These are phyloP conservation scores for Apophysomyces trapeziformis DNA, from an alignment of 371 early-diverging fungal species.

Conservation along the genomic window DNA sequence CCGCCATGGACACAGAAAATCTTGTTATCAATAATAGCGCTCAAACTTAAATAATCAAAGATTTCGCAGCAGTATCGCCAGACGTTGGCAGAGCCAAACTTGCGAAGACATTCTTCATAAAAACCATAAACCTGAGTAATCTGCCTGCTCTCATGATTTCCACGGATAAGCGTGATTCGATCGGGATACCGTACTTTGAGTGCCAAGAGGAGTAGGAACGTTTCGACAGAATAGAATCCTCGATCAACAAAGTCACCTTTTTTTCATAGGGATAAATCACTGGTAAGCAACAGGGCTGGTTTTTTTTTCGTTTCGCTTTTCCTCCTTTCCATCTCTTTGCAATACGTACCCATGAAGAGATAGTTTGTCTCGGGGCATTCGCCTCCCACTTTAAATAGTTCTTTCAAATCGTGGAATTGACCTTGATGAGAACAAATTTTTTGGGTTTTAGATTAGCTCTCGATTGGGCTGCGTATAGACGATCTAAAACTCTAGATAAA, in stretches of 20 bases:
- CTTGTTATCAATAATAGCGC: constrained; percentile 93
- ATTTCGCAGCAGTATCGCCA: constrained; percentile 99
- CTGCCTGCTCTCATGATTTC: constrained; percentile 98
- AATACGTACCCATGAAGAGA: constrained; percentile 88
- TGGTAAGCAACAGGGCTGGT: not conserved
- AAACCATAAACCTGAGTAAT: constrained; percentile 99
- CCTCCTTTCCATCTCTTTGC: not conserved
- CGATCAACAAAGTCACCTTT: constrained; percentile 99
- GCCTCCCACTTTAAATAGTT: constrained; percentile 96
- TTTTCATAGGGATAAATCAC: not conserved
- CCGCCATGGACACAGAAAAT: constrained; percentile 99
- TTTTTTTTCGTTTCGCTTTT: not conserved
- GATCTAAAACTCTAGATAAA: not conserved
- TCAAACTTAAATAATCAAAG: constrained; percentile 95
- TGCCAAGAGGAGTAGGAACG: constrained; percentile 96
- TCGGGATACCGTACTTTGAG: constrained; percentile 96
- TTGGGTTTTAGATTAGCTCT: not conserved
- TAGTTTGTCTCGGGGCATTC: constrained; percentile 98
- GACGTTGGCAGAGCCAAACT: constrained; percentile 96
- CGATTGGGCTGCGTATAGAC: not conserved
- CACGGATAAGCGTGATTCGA: constrained; percentile 96
- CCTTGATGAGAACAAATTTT: constrained; percentile 39
- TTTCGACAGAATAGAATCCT: constrained; percentile 99
- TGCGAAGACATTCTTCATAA: constrained; percentile 98
- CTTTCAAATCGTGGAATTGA: constrained; percentile 96